These are phyloP conservation scores for Kitagawia praeruptora DNA, from an alignment of 129 eudicot genomes.

Conservation along the genomic window DNA sequence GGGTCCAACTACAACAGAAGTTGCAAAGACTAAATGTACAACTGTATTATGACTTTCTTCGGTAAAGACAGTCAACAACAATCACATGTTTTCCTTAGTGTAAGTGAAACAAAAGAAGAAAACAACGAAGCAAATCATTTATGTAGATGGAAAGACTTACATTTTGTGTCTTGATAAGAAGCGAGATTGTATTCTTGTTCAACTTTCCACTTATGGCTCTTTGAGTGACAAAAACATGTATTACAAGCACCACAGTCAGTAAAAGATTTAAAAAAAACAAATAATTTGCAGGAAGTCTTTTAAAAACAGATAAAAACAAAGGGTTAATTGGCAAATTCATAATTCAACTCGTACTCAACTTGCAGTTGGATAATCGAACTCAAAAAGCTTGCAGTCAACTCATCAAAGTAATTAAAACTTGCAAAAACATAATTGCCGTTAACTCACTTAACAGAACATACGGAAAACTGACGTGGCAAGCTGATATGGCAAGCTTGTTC, in stretches of 20 bases:
- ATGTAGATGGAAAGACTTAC: slow-evolving; percentile 39
- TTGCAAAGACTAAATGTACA: background rate
- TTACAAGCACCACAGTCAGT: slow-evolving; percentile 14
- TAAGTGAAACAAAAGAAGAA: background rate
- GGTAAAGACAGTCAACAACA: background rate
- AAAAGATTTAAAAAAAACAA: background rate
- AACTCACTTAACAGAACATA: no score
- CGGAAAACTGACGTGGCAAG: no score
- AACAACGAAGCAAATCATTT: background rate
- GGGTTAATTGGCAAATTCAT: no score
- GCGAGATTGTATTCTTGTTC: slow-evolving; percentile 82
- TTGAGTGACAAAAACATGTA: slow-evolving; percentile 20
- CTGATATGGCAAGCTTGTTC: no score
- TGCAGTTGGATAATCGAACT: no score
- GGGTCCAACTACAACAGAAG: background rate
- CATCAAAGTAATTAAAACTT: no score
- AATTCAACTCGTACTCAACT: no score
- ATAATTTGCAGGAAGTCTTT: background rate
- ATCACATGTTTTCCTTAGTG: background rate
- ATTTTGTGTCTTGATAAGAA: slow-evolving; percentile 76
- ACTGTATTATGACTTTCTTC: background rate
- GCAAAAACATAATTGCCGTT: no score
- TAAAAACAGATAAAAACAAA: slow-evolving; percentile 18
- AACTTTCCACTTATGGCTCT: slow-evolving; percentile 99
- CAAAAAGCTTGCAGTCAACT: no score